Evolutionary conservation across 164 flowering plant species (phyloP), one percentile per base, ranked within the genome.

Genomic region (Taxillus chinensis): DNA sequence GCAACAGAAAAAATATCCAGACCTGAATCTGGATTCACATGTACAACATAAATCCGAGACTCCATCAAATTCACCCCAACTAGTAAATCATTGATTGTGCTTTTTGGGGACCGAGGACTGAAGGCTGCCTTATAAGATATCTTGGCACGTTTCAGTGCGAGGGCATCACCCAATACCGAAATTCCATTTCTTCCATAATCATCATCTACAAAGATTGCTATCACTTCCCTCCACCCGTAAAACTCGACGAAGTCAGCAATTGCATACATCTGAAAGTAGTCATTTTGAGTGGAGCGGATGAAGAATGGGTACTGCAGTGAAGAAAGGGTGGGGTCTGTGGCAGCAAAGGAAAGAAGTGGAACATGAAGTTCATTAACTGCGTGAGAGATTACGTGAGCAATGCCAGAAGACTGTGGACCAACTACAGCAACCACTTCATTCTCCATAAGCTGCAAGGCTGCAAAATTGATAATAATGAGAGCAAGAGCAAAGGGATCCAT

Each of bases 361-460:
- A 88, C 82, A 38, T 85, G 87, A 60, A 92, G 92, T 60, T 83
- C 96, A 53, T 84, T 78, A 12, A 73, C 81, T 37, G 85, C 79
- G 55, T 85, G 85, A 5, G 96, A 85, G 51, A 92, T 85, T 42
- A 84, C 75, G 77, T 85, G 98, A 57, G 89, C 92, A 57, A 86
- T 79, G 43, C 79, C 95, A 45, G 98, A 90, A 0, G 96, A 88
- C 62, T 88, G 98, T 10, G 98, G 98, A 5, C 97, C 98, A 50
- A 92, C 77, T 52, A 79, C 75, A n/a, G 84, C 82, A 63, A 87
- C 82, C 55, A 88, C 86, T 10, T 88, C 86, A 56, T 76, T 79
- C 75, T 74, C 89, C 77, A 92, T 73, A 46, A 90, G 76, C 77
- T 85, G 81, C 78, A 90, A 68, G 66, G 90, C 96, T 90, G 74